These are phyloP conservation scores for Vitis cinerea DNA, from an alignment of 164 flowering plant genomes.

Conservation along the genomic window DNA sequence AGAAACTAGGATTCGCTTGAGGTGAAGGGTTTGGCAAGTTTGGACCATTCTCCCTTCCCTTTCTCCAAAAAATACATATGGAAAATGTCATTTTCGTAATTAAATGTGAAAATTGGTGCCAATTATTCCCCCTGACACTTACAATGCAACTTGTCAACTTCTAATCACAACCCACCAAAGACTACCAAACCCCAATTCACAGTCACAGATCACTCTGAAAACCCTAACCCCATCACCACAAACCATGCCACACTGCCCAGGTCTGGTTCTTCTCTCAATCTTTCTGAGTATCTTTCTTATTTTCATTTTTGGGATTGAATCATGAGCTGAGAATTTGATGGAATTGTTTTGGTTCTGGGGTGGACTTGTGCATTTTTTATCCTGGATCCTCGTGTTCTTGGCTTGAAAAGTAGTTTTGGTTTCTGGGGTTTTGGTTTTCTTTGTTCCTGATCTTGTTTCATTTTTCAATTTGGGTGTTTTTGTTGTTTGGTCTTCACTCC, in stretches of 20 bases:
- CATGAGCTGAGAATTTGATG: no score
- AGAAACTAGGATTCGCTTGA: no score
- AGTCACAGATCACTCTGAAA: background rate
- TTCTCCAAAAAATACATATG: no score
- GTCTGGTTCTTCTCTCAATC: background rate
- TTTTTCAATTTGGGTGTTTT: background rate
- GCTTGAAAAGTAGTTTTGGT: background rate
- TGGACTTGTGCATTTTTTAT: no score
- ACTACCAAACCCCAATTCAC: background rate
- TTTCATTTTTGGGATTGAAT: no score
- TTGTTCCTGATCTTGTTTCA: background rate
- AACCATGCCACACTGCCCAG: slow-evolving; percentile 7
- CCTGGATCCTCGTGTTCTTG: background rate
- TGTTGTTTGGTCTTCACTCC: background rate
- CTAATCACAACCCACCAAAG: background rate
- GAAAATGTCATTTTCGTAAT: background rate
- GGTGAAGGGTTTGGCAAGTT: no score
- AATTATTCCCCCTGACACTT: background rate
- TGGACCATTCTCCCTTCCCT: no score
- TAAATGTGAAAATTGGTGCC: background rate
- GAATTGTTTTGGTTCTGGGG: no score
- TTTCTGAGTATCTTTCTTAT: no score
- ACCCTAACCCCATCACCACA: background rate
- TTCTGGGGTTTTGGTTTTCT: background rate
- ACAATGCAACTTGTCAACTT: background rate